These are phyloP conservation scores for Pyricularia sp. DNA, from an alignment of 2,329 filamentous ascomycete genomes.

Conservation along the genomic window DNA sequence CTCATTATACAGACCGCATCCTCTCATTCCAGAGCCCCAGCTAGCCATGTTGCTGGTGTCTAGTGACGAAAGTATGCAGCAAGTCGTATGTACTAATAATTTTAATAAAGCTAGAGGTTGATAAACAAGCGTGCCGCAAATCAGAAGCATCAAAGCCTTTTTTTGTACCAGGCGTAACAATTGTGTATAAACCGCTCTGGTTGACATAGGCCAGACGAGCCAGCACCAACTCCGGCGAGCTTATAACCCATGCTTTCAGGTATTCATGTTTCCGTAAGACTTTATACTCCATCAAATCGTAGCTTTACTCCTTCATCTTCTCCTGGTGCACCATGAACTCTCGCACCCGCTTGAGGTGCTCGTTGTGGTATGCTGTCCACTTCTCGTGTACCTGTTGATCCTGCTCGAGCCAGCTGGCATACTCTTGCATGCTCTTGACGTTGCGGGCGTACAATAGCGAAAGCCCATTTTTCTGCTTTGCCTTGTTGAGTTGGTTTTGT, in stretches of 20 bases:
- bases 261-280: neutral
- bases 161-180: neutral
- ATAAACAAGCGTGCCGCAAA: neutral
- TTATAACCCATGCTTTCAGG: neutral
- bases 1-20: neutral
- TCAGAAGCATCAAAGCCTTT: neutral
- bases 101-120: neutral
- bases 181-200: neutral
- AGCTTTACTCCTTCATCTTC: slow-evolving; percentile 24
- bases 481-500: slow-evolving; percentile 30
- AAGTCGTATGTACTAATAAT: neutral
- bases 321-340: slow-evolving; percentile 43
- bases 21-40: neutral
- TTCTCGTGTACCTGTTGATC: slow-evolving; percentile 53
- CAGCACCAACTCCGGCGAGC: neutral
- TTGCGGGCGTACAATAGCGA: slow-evolving; percentile 33
- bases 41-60: neutral
- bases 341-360: slow-evolving; percentile 49
- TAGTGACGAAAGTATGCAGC: neutral
- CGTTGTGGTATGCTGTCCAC: slow-evolving; percentile 50
- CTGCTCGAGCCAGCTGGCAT: slow-evolving; percentile 51
- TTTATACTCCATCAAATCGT: neutral
- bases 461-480: slow-evolving; percentile 30
- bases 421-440: slow-evolving; percentile 42
- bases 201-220: neutral